Evolutionary conservation across 2,329 filamentous ascomycete genomes (phyloP), one percentile per base, ranked within the genome.

Genomic region (Aspergillus aculeatus): DNA sequence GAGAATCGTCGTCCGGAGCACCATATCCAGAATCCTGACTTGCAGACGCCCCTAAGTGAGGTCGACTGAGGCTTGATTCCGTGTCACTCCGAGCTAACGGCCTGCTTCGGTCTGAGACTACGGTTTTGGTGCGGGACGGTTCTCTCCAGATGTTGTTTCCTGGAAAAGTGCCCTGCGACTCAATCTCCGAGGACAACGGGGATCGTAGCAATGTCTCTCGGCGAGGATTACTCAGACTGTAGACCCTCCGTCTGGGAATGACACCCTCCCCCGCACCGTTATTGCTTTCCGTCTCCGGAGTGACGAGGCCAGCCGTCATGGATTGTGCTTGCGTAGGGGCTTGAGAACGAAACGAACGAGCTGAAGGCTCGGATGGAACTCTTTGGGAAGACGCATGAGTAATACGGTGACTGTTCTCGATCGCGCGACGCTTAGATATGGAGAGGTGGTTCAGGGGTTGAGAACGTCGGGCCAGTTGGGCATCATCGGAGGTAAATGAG

Each of bases 331-430:
- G 63, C 19, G 66, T 64, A 47, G 65, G 63, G 21, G 68, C 68
- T 65, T 70, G 66, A 57, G 71, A 68, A 49, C 68, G 73, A 62
- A 69, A 69, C 50, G 81, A 78, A 56, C 80, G 80, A 68, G 81
- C 80, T 64, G 83, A 82, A 56, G 77, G 77, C 63, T 81, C 80
- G 52, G 82, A 80, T 54, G 82, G 77, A 56, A 82, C 62, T 47
- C 73, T 66, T 31, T 61, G 60, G 44, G 68, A 63, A 59, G 71
- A 70, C 14, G 66, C 63, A 26, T 67, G 70, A 9, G 65, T 68
- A 47, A 76, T 80, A 58, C 78, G 74, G 71, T 82, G 81, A 50
- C 78, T 81, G 56, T 81, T 80, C 68, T 86, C 84, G 35, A 80
- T 77, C 60, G 84, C 80, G 9, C 82, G 82, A 68, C 83, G 80